Base-by-base conservation (phyloP, 345 rosid genomes). In the Barbarea vulgaris region DNA sequence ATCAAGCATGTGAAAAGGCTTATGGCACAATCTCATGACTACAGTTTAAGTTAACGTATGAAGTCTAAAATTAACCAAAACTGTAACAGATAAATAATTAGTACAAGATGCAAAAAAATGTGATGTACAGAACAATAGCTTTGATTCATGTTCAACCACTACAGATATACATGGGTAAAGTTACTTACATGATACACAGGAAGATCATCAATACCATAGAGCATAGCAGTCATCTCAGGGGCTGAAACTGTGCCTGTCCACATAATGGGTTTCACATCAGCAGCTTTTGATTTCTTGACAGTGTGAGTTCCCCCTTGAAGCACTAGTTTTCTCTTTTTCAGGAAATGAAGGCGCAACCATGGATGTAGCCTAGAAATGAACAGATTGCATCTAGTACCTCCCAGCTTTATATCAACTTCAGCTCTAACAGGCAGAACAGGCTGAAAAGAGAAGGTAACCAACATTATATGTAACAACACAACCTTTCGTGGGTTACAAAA, bases 171-270 rank as follows among this genome's bases (percentile, higher is more conserved):
- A 39, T 51, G 10, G 34, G 5, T 12, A 17, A 25, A 50, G 77
- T 27, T 36, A 80, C 99, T 89, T 86, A 95, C 99, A 85, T 90
- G 99, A 88, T 87, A 95, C 61, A 95, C 54, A 1, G 98, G 93
- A 52, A 73, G 64, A 69, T 83, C 92, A 34, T 75, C 76, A 79
- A 86, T 62, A 70, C 86, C 81, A 70, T 85, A 85, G 9, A 95
- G 84, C 80, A 90, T 84, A 75, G 87, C 42, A 53, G 90, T 88
- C 96, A 95, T 87, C 83, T 95, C 99, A 71, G 99, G 99, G 64
- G 99, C 99, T 52, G 99, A 89, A 70, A 89, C 83, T 74, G 97
- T 92, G 81, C 93, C 82, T 18, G 99, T 92, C 99, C 99, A 95
- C 87, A 89, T 84, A 30, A 95, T 73, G 73, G 79, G 81, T 81